Conservation (phyloP, 1,284 basidiomycete species). For the Amylostereum chailletii region DNA sequence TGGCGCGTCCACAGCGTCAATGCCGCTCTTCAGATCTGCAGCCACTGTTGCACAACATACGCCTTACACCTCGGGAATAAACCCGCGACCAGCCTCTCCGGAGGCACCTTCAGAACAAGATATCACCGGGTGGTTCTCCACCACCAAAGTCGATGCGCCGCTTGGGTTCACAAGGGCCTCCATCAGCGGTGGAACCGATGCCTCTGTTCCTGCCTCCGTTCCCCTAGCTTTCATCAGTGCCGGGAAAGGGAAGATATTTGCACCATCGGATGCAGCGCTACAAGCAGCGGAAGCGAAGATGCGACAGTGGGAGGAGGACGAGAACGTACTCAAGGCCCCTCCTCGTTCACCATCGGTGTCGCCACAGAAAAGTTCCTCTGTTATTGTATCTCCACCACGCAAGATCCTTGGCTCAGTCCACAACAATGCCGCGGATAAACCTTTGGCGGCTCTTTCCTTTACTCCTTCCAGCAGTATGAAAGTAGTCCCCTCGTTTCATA, state of each 20-base stretch:
- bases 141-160: neutral
- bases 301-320: neutral
- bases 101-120: neutral
- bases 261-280: neutral
- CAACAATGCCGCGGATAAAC: too few species aligned
- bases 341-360: too few species aligned
- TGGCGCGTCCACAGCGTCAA: too few species aligned
- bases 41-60: too few species aligned
- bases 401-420: neutral
- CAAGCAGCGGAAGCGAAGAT: neutral
- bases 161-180: too few species aligned
- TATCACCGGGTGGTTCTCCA: neutral
- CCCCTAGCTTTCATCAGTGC: neutral
- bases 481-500: conserved; percentile 10
- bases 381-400: too few species aligned
- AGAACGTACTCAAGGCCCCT: neutral
- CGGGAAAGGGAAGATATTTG: neutral
- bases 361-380: too few species aligned
- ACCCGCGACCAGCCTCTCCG: neutral
- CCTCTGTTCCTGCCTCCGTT: neutral
- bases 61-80: too few species aligned
- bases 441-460: too few species aligned
- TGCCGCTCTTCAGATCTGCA: too few species aligned
- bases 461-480: too few species aligned
- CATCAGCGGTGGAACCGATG: neutral